phyloP scores from a whole-genome alignment of 345 rosid genomes.

The Citrus sp. region DNA sequence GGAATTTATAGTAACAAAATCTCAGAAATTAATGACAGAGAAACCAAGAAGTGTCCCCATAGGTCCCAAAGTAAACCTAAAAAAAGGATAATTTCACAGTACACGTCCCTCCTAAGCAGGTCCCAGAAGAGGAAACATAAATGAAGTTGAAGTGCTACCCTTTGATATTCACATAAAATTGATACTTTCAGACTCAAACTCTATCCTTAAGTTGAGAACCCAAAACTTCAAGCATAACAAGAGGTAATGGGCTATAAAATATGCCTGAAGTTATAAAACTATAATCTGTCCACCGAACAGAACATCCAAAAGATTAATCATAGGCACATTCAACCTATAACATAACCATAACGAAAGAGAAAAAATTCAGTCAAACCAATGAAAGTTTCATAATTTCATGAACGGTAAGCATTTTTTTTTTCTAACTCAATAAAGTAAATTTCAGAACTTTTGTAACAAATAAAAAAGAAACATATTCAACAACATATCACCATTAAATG shows the following conservation, averaged over 20 bases:
- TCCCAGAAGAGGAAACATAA: not conserved
- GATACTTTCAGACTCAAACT: not conserved
- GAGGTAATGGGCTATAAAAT: too few species aligned
- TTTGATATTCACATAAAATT: not conserved
- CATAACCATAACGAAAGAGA: too few species aligned
- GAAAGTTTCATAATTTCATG: not conserved
- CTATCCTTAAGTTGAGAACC: too few species aligned
- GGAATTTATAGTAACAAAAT: not conserved
- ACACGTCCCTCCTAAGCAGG: not conserved
- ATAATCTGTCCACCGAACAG: not conserved
- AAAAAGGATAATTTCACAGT: not conserved
- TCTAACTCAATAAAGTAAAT: not conserved
- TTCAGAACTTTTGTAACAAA: not conserved
- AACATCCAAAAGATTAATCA: not conserved
- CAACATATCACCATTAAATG: not conserved
- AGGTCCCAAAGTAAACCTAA: not conserved
- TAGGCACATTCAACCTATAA: not conserved
- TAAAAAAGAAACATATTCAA: not conserved
- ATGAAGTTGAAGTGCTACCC: too few species aligned
- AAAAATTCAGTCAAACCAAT: not conserved
- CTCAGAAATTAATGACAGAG: not conserved
- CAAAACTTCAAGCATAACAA: not conserved
- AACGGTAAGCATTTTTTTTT: too few species aligned
- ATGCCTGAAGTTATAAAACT: not conserved
- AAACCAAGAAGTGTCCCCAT: not conserved